Evolutionary conservation across 2,329 filamentous ascomycete species (phyloP), one percentile per base, ranked within the genome.

Genomic region (Paecilomyces fulvus): DNA sequence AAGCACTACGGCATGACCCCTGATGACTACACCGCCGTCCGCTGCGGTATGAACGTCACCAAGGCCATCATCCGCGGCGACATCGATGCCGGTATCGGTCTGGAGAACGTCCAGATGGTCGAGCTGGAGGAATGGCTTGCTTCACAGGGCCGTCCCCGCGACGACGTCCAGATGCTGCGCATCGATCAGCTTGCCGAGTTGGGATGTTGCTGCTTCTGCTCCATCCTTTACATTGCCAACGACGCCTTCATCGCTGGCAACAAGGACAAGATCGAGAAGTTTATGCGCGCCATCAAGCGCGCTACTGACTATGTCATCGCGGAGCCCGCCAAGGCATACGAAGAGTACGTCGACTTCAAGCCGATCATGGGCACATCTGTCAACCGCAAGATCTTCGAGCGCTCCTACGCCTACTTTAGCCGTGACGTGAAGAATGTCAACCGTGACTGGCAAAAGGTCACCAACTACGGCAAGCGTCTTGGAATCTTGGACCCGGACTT

Each of bases 41-140:
- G 88, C 57, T 90, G 87, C 68, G 88, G 88, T 60, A 91, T 90
- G 88, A 90, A 91, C 70, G 86, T 91, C 52, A 85, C 84, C 70
- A 86, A 87, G 70, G 87, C 87, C 64, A 89, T 90, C 72, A 88
- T 87, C 70, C 78, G 81, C 57, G 86, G 87, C 62, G 79, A 80
- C 43, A 89, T 90, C 62, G 85, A 90, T 67, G 88, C 88, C 17
- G 88, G 88, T 33, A 84, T 89, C 65, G 88, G 88, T 17, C 82
- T 91, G 4, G 88, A 90, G 72, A 91, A 91, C 66, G 87, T 90
- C 6, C 88, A 91, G 72, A 90, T 90, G 87, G 88, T 90, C 49
- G 88, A 90, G 73, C 79, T 91, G 1, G 87, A 88, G 70, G 86
- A 89, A 67, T 90, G 87, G 87, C 83, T 90, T 20, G 79, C 78